These are phyloP conservation scores for Perkinsus olseni DNA, from an alignment of 169 alveolate genomes.

Conservation along the genomic window DNA sequence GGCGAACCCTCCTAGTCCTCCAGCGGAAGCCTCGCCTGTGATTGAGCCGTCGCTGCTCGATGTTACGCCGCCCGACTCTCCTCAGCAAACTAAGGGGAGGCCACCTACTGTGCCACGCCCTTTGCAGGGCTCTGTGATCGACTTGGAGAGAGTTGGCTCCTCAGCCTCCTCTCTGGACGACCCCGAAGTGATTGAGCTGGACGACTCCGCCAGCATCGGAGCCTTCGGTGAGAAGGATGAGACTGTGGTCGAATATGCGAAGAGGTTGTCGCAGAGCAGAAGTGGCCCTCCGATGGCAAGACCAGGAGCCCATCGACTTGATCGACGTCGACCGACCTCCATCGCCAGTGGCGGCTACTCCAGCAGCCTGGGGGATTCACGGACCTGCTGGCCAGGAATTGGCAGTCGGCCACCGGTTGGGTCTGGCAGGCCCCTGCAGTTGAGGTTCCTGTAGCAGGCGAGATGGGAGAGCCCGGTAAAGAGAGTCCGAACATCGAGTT, in stretches of 20 bases:
- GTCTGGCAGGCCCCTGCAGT: neutral
- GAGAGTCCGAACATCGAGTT: neutral
- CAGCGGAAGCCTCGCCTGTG: too few relatives aligned
- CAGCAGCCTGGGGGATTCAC: neutral
- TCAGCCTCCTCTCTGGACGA: neutral
- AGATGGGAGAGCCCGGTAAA: neutral
- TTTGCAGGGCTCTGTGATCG: too few relatives aligned
- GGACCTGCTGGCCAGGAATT: neutral
- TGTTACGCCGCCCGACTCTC: too few relatives aligned
- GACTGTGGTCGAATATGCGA: neutral
- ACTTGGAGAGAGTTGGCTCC: neutral
- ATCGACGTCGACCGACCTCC: neutral
- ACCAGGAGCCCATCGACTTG: too few relatives aligned
- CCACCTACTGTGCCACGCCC: too few relatives aligned
- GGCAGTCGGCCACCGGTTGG: neutral
- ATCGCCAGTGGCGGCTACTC: neutral
- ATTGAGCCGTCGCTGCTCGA: too few relatives aligned
- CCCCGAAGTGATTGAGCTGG: neutral
- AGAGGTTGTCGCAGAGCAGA: neutral
- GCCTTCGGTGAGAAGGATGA: neutral
- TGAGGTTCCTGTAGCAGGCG: neutral
- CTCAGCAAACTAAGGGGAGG: too few relatives aligned
- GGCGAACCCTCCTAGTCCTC: too few relatives aligned
- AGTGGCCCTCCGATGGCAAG: too few relatives aligned
- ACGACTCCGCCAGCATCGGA: neutral